phyloP scores from a whole-genome alignment of 2,329 filamentous ascomycete genomes.

The Fusarium zealandicum region DNA sequence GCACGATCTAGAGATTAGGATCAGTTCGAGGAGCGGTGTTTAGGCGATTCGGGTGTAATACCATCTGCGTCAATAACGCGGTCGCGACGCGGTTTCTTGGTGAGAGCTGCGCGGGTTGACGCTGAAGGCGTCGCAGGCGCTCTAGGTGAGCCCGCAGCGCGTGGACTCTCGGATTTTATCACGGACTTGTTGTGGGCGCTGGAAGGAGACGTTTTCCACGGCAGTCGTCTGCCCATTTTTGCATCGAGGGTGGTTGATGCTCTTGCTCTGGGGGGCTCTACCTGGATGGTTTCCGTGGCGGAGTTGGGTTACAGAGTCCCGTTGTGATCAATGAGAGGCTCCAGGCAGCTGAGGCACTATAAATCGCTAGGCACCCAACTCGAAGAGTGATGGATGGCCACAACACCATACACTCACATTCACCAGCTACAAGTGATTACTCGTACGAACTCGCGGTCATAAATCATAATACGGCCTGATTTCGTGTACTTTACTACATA shows the following conservation, averaged over 20 bases:
- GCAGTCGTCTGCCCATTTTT: conserved; percentile 59
- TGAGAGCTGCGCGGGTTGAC: not conserved
- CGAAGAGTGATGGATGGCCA: no score
- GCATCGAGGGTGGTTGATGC: conserved; percentile 6
- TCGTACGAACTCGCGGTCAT: no score
- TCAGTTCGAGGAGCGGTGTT: not conserved
- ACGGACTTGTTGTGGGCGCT: conserved; percentile 10
- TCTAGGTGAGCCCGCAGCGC: conserved; percentile 3
- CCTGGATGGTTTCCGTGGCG: conserved; percentile 10
- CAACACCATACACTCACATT: no score
- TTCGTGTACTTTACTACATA: no score
- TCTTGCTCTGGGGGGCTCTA: not conserved
- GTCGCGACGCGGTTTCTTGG: conserved; percentile 31
- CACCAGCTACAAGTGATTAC: no score
- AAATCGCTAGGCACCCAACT: not conserved
- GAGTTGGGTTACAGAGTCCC: not conserved
- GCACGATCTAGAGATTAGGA: conserved; percentile 24
- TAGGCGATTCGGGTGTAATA: conserved; percentile 14
- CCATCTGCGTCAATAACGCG: conserved; percentile 37
- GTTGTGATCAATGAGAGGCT: not conserved
- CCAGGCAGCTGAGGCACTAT: not conserved
- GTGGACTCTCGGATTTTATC: conserved; percentile 17
- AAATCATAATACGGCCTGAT: no score
- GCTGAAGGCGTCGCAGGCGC: conserved; percentile 11
- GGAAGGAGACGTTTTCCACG: conserved; percentile 54